A percentile compares a stretch with the other conserved stretches of the same genome.
Evolutionary conservation across 192 early-diverging fungal species (phyloP).

Genomic region (Cladochytrium replicatum): DNA sequence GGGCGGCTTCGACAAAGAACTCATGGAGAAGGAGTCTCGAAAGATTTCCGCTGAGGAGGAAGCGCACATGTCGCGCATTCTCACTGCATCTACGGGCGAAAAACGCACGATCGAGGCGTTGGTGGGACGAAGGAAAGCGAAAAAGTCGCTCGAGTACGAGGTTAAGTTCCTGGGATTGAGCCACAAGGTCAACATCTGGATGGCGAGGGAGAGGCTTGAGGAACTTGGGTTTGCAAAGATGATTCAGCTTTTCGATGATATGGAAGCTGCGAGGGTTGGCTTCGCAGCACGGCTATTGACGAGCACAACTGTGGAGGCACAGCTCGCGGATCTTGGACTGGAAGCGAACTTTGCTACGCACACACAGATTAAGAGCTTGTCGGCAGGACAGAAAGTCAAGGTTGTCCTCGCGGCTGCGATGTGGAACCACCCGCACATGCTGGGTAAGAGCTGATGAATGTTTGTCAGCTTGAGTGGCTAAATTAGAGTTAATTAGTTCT

Average conservation of each 20-base stretch:
- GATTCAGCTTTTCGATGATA: constrained; percentile 68
- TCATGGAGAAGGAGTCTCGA: constrained; percentile 59
- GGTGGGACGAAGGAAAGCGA: constrained; percentile 64
- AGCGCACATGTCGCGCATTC: constrained; percentile 31
- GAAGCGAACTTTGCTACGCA: constrained; percentile 68
- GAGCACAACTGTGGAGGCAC: constrained; percentile 52
- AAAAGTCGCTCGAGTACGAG: constrained; percentile 74
- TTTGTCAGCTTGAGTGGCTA: constrained; percentile 36
- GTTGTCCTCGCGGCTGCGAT: constrained; percentile 74
- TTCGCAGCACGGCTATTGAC: constrained; percentile 61
- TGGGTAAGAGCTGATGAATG: constrained; percentile 65
- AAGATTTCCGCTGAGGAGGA: constrained; percentile 57
- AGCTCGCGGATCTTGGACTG: constrained; percentile 65
- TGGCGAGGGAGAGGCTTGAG: constrained; percentile 56
- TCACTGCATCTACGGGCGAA: constrained; percentile 39
- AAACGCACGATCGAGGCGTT: constrained; percentile 53
- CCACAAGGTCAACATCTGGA: constrained; percentile 61
- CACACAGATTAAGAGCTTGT: constrained; percentile 63
- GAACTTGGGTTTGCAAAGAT: constrained; percentile 66
- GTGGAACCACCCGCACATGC: constrained; percentile 79
- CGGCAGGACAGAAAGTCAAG: constrained; percentile 80
- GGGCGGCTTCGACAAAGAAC: constrained; percentile 67
- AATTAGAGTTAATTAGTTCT: too few relatives aligned
- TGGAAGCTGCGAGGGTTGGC: constrained; percentile 65
- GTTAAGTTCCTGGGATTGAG: constrained; percentile 58